Base-by-base conservation (phyloP, 495 filamentous ascomycete species). In the Penicillium waksmanii region DNA sequence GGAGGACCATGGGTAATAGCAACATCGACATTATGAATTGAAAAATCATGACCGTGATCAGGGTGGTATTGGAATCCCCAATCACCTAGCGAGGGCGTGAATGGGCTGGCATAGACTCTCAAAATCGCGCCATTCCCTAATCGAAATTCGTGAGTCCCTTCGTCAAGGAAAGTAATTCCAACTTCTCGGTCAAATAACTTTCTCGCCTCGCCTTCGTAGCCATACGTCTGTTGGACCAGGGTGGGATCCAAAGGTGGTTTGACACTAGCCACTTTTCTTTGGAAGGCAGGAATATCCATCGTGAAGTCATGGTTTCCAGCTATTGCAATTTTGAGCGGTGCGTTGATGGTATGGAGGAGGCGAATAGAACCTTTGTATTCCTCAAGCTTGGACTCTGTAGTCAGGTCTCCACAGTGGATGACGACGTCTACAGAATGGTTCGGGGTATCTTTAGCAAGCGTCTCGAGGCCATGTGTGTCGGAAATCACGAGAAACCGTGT, bases 261-360 rank as follows among this genome's bases (percentile, higher is more conserved):
- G 18, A 57, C 66, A 8, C 75, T 68, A n/a, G 57, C 58, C 3
- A 76, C 66, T 35, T 80, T 72, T 33, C 53, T 58, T 19, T 69
- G 52, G 34, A 76, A 79, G 11, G 42, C 34, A 2, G 73, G 63
- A 2, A 60, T 64, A 54, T 92, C 87, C 42, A 92, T 76, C 0
- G 83, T 82, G 51, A 86, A 83, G 60, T 91, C 87, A 60, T 91
- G 88, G 66, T 91, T 91, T 0, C 89, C 87, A 15, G 88, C 84
- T 43, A 92, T 91, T n/a, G 88, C 82, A 11, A 92, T 71, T 53
- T 91, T 91, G 5, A 90, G 71, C 2, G 84, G 82, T 0, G 88
- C 86, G 8, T 85, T 65, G 51, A 87, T 75, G 1, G 51, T 53
- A 2, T 70, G 57, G 0, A 93, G 73, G 48, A 86, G 73, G 12